Evolutionary conservation across 2,329 filamentous ascomycete genomes (phyloP), one percentile per base, ranked within the genome.

Genomic region (Aspergillus pseudoglaucus): DNA sequence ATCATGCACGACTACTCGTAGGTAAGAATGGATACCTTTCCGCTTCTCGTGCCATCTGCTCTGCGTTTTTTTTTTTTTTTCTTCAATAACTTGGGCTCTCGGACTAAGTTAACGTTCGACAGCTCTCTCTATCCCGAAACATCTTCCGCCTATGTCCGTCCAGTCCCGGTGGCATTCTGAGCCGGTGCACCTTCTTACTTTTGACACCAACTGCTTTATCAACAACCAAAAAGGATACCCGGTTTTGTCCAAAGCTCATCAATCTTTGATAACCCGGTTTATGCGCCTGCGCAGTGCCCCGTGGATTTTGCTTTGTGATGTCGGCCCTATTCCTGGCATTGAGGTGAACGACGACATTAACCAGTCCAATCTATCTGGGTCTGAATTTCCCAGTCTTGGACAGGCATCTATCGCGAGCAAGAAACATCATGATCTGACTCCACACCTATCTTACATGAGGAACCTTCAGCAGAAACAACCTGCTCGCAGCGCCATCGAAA

Each of bases 381-480:
- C 60, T 5, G 62, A 81, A 47, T 87, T 84, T 53, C 90, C 90
- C 0, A 84, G 83, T 4, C 78, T 90, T 6, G 77, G 82, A 3
- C 86, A 93, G 62, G 82, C 86, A 6, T 72, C 79, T 47, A 58
- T 59, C 50, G 66, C 72, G 51, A 52, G 71, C 54, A 74, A 77
- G 56, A 76, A 78, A 55, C 64, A 73, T 54, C 68, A 77, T 58
- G 76, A 84, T 50, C 74, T 76, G 1, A 79, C 79, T 3, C 78
- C 81, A 2, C 81, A 95, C 63, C 74, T 95, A 23, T 83, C 82
- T 3, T 98, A 98, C 62, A 75, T 98, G 50, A 81, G 85, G 54
- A 85, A 93, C 68, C 73, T 98, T 1, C 90, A 97, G 66, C 79
- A 82, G 42, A 87, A 87, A 49, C 91, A 97, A 62, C 83, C 85